Evolutionary conservation across 2,329 filamentous ascomycete species (phyloP), one percentile per base, ranked within the genome.

Genomic region (Leptographium radiaticola): DNA sequence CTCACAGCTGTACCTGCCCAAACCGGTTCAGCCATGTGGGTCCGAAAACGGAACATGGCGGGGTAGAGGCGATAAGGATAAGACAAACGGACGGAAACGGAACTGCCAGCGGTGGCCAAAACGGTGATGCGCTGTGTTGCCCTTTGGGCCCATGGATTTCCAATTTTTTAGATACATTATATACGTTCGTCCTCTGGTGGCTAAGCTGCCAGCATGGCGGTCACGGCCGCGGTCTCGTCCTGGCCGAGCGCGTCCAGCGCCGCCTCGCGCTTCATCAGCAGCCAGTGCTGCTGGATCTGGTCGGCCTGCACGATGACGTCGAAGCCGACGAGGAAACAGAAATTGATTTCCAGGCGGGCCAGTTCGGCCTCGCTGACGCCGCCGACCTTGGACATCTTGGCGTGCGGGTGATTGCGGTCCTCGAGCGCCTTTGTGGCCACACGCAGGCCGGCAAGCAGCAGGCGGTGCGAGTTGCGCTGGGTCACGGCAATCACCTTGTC

Each of bases 401-500:
- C 77, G 69, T 96, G 91, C 10, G 87, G 81, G 70, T 94, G 95
- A 61, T 84, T 87, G 53, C 91, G 76, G 66, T 97, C 91, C 67
- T 98, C 91, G n/a, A 96, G 72, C 0, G 89, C 87, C 70, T 97
- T 98, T 79, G 90, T 93, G 15, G 91, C 89, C 4, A 96, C 87
- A 39, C 90, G 75, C 52, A 96, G 74, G 8, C 86, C 87, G 0
- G 89, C 90, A 16, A 98, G 77, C 36, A 95, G 75, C 9, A 97
- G 72, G 2, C 93, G 82, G 67, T 98, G 91, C 57, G 88, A 85
- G 58, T 95, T 97, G 54, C 88, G 80, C 55, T 79, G 77, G 3
- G 89, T 95, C 9, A 95, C 85, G 1, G 84, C 83, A 25, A 97
- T 84, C 30, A 85, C 79, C 59, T 80, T 80, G 64, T 94, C 87